phyloP scores from a whole-genome alignment of 805 yeast species.

The Tetrapisispora iriomotensis region DNA sequence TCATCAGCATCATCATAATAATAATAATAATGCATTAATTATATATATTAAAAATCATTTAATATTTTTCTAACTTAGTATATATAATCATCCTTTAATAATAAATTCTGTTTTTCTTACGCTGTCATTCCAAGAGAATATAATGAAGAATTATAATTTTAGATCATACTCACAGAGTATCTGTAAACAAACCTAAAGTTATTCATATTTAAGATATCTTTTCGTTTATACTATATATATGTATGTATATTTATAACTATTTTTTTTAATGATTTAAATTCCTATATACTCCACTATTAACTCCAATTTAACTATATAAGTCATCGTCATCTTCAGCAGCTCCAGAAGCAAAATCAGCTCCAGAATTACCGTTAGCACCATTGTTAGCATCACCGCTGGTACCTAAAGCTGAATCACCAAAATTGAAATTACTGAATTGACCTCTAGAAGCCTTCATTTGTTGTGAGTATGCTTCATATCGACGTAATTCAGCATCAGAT shows the following conservation, averaged over 20 bases:
- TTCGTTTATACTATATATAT: no score
- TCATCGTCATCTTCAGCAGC: constrained; percentile 54
- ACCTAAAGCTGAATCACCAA: constrained; percentile 44
- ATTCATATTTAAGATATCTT: no score
- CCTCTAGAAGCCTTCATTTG: constrained; percentile 95
- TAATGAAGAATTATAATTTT: no score
- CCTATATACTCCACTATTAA: constrained; percentile 1
- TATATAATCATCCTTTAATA: no score
- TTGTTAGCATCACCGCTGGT: constrained; percentile 42
- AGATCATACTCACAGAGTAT: no score
- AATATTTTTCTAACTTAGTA: no score
- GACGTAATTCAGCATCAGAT: constrained; percentile 92
- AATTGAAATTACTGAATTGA: constrained; percentile 81
- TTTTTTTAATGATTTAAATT: constrained; percentile 1
- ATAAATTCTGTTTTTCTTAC: no score
- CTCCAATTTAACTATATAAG: constrained; percentile 38
- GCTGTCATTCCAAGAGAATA: no score
- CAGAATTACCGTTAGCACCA: constrained; percentile 24
- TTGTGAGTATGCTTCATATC: constrained; percentile 97
- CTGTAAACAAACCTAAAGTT: no score
- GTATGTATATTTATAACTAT: constrained; percentile 3
- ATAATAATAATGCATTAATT: no score
- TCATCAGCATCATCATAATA: no score
- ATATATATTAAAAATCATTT: no score
- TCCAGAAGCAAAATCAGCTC: constrained; percentile 35